Evolutionary conservation across 306 rosid genomes (phyloP).

Genomic region (Medicago arabica): DNA sequence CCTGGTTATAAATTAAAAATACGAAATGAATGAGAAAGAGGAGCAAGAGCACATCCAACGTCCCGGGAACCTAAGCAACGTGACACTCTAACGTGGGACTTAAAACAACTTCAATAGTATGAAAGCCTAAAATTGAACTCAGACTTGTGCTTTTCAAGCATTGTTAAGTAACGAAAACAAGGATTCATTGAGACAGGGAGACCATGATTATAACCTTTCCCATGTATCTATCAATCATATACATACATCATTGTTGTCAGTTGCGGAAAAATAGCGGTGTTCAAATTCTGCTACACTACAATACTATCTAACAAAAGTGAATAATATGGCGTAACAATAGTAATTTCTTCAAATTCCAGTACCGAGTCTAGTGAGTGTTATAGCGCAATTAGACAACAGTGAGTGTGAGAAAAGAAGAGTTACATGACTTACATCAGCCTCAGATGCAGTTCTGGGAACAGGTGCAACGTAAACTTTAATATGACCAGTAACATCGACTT

Average conservation of each 20-base stretch:
- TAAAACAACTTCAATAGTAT: no score
- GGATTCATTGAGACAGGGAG: neutral
- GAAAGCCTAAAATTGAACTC: conserved; percentile 15
- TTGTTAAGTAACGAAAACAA: neutral
- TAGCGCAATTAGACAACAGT: neutral
- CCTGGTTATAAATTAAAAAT: conserved; percentile 46
- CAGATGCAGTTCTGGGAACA: conserved; percentile 71
- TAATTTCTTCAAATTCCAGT: neutral
- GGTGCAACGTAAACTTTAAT: conserved; percentile 82
- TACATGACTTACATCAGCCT: conserved; percentile 53
- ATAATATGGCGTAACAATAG: neutral
- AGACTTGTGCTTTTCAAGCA: neutral
- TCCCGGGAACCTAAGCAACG: no score
- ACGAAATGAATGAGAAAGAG: conserved; percentile 18
- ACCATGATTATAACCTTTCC: neutral
- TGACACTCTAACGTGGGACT: no score
- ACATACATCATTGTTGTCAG: neutral
- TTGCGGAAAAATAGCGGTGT: neutral
- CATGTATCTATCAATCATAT: conserved; percentile 5
- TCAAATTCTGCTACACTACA: neutral
- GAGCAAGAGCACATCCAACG: neutral
- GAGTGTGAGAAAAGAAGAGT: conserved; percentile 30
- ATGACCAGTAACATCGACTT: conserved; percentile 44
- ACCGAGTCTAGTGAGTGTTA: neutral
- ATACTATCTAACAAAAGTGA: neutral